These are phyloP conservation scores for Fusarium odoratissimum DNA, from an alignment of 2,329 filamentous ascomycete species.

Conservation along the genomic window DNA sequence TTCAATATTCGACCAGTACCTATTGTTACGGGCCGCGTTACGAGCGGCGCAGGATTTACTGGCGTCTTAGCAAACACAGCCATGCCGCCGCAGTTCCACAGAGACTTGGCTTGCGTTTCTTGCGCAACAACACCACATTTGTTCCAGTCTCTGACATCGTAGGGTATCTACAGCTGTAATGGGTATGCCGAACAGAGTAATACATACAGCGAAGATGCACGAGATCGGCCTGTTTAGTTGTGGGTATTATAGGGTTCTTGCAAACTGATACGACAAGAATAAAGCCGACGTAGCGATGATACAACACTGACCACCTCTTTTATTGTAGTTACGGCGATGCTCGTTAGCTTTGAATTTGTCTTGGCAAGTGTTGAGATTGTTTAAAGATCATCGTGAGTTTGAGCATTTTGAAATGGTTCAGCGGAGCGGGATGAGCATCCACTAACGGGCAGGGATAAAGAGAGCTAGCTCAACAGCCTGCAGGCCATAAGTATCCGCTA, in stretches of 20 bases:
- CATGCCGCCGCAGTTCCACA: slow-evolving; percentile 36
- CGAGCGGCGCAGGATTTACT: slow-evolving; percentile 6
- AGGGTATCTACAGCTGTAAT: slow-evolving; percentile 8
- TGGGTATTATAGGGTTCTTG: slow-evolving; percentile 6
- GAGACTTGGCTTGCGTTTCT: slow-evolving; percentile 29
- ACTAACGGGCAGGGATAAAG: slow-evolving; percentile 28
- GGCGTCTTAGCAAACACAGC: slow-evolving; percentile 30
- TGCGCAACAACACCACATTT: slow-evolving; percentile 37
- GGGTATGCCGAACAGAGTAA: not conserved
- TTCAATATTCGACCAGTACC: not conserved
- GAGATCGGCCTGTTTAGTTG: slow-evolving; percentile 6
- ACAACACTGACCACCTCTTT: slow-evolving; percentile 1
- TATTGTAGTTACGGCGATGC: slow-evolving; percentile 22
- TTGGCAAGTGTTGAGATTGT: slow-evolving; percentile 36
- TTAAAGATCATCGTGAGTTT: slow-evolving; percentile 43
- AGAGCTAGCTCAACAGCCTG: slow-evolving; percentile 28
- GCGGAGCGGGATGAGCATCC: slow-evolving; percentile 42
- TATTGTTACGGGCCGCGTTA: not conserved
- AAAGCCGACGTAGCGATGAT: slow-evolving; percentile 6
- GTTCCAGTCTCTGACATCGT: slow-evolving; percentile 27
- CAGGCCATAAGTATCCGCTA: slow-evolving; percentile 34
- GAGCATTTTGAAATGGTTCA: slow-evolving; percentile 38
- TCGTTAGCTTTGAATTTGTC: slow-evolving; percentile 19
- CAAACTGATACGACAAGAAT: slow-evolving; percentile 17
- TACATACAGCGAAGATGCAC: not conserved